Evolutionary conservation across 1,139 yeast species (phyloP).

Genomic region (Suhomyces taliae): DNA sequence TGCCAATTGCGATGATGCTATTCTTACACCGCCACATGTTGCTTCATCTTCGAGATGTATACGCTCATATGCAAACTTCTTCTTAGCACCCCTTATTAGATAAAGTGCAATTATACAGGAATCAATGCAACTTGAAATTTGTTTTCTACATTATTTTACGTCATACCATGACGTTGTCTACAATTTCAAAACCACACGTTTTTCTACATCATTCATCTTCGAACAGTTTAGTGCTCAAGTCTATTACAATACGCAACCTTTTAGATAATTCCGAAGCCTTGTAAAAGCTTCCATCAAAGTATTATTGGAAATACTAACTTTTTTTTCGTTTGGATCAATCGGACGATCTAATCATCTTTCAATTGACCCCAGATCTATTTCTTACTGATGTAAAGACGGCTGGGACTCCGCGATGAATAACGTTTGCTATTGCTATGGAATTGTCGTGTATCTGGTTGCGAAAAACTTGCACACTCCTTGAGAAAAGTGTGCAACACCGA

Average conservation of each 20-base stretch:
- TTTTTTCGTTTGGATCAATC: too few relatives aligned
- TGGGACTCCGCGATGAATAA: neutral
- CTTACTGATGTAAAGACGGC: too few relatives aligned
- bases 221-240: too few relatives aligned
- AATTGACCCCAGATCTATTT: too few relatives aligned
- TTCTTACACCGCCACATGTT: neutral
- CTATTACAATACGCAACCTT: too few relatives aligned
- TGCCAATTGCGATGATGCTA: too few relatives aligned
- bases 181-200: neutral
- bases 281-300: neutral
- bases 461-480: neutral
- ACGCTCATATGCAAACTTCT: neutral
- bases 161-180: neutral
- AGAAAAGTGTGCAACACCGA: neutral
- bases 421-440: conserved; percentile 8
- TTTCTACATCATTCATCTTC: too few relatives aligned
- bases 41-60: neutral
- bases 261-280: neutral
- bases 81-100: too few relatives aligned
- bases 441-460: conserved; percentile 9
- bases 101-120: neutral
- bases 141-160: neutral
- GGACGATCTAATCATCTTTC: too few relatives aligned
- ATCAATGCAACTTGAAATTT: neutral
- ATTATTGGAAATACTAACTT: neutral